Base-by-base conservation (phyloP, 208 protist genomes). In the Endotrypanum monterogeii region DNA sequence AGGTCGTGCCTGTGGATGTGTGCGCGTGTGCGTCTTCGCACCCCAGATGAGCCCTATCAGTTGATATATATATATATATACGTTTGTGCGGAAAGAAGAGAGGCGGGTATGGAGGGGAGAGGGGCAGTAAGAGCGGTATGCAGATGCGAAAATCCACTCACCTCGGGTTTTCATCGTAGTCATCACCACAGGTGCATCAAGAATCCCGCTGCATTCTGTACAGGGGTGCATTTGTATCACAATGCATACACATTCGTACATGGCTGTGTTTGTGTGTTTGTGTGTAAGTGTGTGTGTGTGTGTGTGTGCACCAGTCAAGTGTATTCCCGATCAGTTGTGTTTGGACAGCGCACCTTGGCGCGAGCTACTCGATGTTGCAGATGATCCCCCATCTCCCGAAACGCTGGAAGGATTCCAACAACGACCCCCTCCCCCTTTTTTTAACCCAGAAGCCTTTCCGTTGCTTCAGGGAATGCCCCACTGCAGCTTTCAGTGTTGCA, bases 231-330 rank as follows among this genome's bases (percentile, higher is more conserved):
- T 37, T 14, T 56, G 9, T 55, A 28, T 68, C n/a, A n/a, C n/a
- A n/a, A n/a, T n/a, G n/a, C n/a, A n/a, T n/a, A n/a, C n/a, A n/a
- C n/a, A n/a, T n/a, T n/a, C n/a, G n/a, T n/a, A n/a, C n/a, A n/a
- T n/a, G n/a, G n/a, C n/a, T n/a, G n/a, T n/a, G n/a, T n/a, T n/a
- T 60, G n/a, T n/a, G n/a, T n/a, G n/a, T 18, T 28, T 62, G 8
- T 68, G 63, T 55, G 41, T 54, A 25, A 4, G 63, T 68, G 63
- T 52, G 61, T 55, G 63, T 37, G 35, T 56, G 9, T 55, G 46
- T 68, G 35, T 56, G 16, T 25, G 5, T 51, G 14, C 35, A 12
- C 1, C 28, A 25, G 9, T 12, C 28, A 20, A 39, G 57, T 41
- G 20, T 30, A 62, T 35, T 11, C 25, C 8, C 16, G n/a, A 28